Evolutionary conservation across 2,329 filamentous ascomycete genomes (phyloP).

Genomic region (Zymoseptoria crescenta): DNA sequence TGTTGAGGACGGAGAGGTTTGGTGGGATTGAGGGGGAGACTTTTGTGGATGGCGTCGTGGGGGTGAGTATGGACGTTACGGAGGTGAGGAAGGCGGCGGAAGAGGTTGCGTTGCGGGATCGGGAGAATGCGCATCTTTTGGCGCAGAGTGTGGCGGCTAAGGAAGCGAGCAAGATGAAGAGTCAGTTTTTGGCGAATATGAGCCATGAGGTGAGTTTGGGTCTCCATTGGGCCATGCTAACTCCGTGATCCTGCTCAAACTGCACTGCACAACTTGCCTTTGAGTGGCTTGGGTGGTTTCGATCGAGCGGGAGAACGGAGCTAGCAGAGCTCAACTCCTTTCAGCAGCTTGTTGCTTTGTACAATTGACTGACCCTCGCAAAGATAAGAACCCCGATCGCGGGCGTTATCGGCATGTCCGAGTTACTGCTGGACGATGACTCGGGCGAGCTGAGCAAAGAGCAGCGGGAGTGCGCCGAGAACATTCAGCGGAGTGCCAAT

Average conservation of each 20-base stretch:
- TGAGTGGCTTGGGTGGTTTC: too few relatives aligned
- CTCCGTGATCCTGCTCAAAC: too few relatives aligned
- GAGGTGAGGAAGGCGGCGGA: conserved; percentile 59
- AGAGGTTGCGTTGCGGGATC: conserved; percentile 54
- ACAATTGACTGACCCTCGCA: background rate
- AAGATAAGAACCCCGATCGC: conserved; percentile 53
- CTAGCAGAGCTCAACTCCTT: background rate
- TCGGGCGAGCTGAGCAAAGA: conserved; percentile 50
- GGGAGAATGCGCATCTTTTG: conserved; percentile 60
- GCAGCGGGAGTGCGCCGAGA: conserved; percentile 66
- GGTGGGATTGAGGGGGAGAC: conserved; percentile 43
- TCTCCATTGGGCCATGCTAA: too few relatives aligned
- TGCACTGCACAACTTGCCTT: too few relatives aligned
- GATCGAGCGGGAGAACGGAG: too few relatives aligned
- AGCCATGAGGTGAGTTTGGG: conserved; percentile 23
- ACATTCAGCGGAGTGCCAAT: conserved; percentile 71
- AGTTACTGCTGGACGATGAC: conserved; percentile 61
- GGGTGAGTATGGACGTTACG: conserved; percentile 73
- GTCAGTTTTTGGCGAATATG: conserved; percentile 65
- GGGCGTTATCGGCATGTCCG: conserved; percentile 72
- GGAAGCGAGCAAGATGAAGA: conserved; percentile 72
- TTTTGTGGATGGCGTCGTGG: conserved; percentile 57
- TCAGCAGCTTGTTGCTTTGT: background rate
- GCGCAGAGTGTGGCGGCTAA: conserved; percentile 72
- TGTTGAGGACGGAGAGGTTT: conserved; percentile 49